Conservation (phyloP, 2,329 filamentous ascomycete genomes). For the Hymenoscyphus albidus region DNA sequence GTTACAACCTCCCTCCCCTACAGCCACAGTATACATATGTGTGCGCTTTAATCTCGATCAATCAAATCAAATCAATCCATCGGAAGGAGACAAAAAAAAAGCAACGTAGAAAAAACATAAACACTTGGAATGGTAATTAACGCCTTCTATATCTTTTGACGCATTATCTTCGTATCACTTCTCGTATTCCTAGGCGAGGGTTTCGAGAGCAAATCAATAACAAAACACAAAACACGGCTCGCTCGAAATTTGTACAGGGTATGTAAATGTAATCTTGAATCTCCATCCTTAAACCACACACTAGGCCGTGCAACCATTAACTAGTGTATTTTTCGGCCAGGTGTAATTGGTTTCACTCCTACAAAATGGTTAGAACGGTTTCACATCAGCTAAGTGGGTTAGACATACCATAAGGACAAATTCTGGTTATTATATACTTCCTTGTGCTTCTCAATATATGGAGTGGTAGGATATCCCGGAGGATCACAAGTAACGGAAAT, state of each 20-base stretch:
- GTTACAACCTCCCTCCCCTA: no score
- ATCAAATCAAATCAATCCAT: no score
- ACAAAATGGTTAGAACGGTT: conserved; percentile 19
- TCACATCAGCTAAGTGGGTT: not conserved
- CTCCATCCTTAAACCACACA: not conserved
- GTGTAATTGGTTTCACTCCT: conserved; percentile 46
- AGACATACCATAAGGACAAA: conserved; percentile 49
- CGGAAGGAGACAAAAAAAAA: no score
- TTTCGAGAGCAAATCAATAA: not conserved
- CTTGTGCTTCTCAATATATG: conserved; percentile 60
- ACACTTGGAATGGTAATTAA: conserved; percentile 10
- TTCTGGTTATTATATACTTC: conserved; percentile 57
- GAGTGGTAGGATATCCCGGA: conserved; percentile 60
- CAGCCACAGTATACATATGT: no score
- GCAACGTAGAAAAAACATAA: no score
- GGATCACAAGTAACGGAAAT: conserved; percentile 64
- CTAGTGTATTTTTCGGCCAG: conserved; percentile 60
- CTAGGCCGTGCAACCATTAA: conserved; percentile 48
- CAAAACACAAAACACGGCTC: not conserved
- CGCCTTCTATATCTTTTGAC: conserved; percentile 25
- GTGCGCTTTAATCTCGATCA: no score
- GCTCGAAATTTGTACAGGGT: conserved; percentile 24
- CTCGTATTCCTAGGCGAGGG: conserved; percentile 4
- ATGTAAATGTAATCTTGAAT: conserved; percentile 5
- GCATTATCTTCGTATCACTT: conserved; percentile 25